phyloP scores from a whole-genome alignment of 331 rosid species.

The Acacia concinna region DNA sequence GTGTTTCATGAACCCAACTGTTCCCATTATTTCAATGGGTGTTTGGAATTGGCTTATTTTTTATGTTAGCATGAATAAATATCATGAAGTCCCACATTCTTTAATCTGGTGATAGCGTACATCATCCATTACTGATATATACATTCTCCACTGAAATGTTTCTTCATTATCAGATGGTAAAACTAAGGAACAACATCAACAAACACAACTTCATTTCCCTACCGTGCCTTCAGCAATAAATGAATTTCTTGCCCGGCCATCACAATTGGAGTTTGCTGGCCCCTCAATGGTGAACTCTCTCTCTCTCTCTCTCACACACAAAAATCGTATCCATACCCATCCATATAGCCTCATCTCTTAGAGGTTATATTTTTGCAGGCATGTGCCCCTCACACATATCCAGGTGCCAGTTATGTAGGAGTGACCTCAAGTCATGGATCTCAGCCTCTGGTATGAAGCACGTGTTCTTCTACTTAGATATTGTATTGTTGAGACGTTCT shows the following conservation, averaged over 20 bases:
- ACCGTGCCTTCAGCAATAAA: neutral
- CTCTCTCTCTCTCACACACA: neutral
- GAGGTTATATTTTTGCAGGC: constrained; percentile 1
- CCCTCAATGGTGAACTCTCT: constrained; percentile 1
- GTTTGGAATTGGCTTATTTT: neutral
- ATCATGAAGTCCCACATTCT: neutral
- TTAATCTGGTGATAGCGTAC: neutral
- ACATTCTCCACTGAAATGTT: neutral
- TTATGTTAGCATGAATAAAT: neutral
- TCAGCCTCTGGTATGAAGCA: neutral
- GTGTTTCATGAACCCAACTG: neutral
- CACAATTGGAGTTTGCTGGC: neutral
- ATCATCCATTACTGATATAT: neutral
- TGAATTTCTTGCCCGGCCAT: neutral
- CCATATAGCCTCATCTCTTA: neutral
- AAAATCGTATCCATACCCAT: neutral
- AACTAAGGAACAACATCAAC: neutral
- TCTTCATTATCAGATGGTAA: neutral
- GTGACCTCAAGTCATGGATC: constrained; percentile 10
- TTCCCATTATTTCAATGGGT: too few relatives aligned
- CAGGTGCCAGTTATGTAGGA: neutral
- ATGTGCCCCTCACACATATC: neutral
- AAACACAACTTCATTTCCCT: neutral
- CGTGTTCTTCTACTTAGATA: neutral
- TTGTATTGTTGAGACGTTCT: neutral